Evolutionary conservation across 768 basidiomycete species (phyloP).

Genomic region (Suillus fuscotomentosus): DNA sequence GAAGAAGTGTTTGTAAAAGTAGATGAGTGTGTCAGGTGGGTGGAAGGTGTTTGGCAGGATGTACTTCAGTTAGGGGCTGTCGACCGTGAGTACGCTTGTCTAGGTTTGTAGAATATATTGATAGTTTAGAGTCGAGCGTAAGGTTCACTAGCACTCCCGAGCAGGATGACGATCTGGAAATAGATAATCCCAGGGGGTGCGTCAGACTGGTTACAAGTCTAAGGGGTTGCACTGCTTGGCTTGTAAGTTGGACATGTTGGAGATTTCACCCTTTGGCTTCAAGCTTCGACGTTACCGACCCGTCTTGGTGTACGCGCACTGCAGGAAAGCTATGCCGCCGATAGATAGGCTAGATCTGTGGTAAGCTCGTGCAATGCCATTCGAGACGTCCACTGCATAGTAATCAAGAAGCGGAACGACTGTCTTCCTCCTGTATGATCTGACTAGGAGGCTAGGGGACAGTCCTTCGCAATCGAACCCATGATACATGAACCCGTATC

Average conservation of each 20-base stretch:
- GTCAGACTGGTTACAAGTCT: too few species aligned
- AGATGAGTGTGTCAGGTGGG: slow-evolving; percentile 48
- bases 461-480: too few species aligned
- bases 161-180: background rate
- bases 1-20: slow-evolving; percentile 42
- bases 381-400: background rate
- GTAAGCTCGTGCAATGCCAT: background rate
- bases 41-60: slow-evolving; percentile 54
- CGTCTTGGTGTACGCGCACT: too few species aligned
- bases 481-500: too few species aligned
- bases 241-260: too few species aligned
- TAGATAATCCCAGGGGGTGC: background rate
- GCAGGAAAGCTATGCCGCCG: background rate
- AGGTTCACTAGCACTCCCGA: background rate
- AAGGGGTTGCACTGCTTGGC: background rate
- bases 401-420: too few species aligned
- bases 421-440: too few species aligned
- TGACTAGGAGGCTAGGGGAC: too few species aligned
- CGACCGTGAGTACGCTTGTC: background rate
- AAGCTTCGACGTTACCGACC: too few species aligned
- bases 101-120: background rate
- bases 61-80: slow-evolving; percentile 19
- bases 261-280: too few species aligned
- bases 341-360: background rate
- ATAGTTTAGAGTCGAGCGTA: background rate